Evolutionary conservation across 2,329 filamentous ascomycete genomes (phyloP).

Genomic region (Paecilomyces dactylethromorphus): DNA sequence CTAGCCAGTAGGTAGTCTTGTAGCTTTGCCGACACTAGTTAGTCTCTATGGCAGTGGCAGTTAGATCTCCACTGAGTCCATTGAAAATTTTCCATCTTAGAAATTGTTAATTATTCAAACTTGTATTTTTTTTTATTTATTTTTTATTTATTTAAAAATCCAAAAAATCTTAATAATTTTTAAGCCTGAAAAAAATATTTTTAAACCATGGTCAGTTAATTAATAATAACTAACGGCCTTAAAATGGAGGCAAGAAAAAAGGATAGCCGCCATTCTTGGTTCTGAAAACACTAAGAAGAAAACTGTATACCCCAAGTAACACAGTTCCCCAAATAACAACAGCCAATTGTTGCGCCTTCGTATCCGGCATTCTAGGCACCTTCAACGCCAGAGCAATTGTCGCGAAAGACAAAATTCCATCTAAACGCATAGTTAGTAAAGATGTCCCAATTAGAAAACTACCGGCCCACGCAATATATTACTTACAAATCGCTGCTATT

Average conservation of each 20-base stretch:
- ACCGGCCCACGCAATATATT: neutral
- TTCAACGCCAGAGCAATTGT: conserved; percentile 88
- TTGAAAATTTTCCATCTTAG: too few relatives aligned
- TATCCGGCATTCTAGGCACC: conserved; percentile 78
- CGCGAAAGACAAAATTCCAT: conserved; percentile 77
- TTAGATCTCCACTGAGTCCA: too few relatives aligned
- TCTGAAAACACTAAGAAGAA: conserved; percentile 87
- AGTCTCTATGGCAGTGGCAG: too few relatives aligned
- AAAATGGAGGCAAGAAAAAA: conserved; percentile 89
- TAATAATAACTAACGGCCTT: conserved; percentile 11
- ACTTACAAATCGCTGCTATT: conserved; percentile 85
- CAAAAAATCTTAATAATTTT: too few relatives aligned
- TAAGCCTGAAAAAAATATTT: too few relatives aligned
- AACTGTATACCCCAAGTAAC: conserved; percentile 81
- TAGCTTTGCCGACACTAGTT: too few relatives aligned
- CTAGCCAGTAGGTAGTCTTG: too few relatives aligned
- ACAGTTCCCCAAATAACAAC: conserved; percentile 73
- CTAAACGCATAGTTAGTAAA: conserved; percentile 34
- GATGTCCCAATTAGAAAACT: neutral
- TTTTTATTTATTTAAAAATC: too few relatives aligned
- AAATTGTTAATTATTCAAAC: too few relatives aligned
- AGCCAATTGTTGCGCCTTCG: conserved; percentile 70
- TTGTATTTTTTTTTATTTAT: too few relatives aligned
- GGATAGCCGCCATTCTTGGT: conserved; percentile 93
- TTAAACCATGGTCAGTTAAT: neutral